Evolutionary conservation across 2,329 filamentous ascomycete genomes (phyloP).

Genomic region (Coniosporium tulheliwenetii): DNA sequence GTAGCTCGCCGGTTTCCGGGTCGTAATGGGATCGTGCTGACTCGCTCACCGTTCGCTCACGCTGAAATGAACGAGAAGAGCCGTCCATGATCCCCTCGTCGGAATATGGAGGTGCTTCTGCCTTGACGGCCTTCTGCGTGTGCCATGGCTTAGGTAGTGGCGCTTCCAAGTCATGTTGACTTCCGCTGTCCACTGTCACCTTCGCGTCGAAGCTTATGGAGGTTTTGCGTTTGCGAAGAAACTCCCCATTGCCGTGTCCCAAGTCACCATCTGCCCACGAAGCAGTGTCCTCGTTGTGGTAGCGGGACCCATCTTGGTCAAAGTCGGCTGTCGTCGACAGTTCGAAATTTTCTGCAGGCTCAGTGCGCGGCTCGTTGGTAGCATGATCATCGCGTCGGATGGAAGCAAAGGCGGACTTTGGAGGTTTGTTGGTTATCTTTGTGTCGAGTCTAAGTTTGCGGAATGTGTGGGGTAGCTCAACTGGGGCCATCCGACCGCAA

Average conservation of each 20-base stretch:
- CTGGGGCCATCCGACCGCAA: constrained; percentile 19
- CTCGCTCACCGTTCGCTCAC: constrained; percentile 3
- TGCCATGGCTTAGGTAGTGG: constrained; percentile 16
- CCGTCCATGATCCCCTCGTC: background rate
- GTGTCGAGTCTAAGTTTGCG: constrained; percentile 26
- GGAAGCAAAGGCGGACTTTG: constrained; percentile 9
- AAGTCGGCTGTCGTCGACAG: background rate
- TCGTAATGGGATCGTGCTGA: constrained; percentile 15
- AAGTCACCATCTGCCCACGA: constrained; percentile 6
- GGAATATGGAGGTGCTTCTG: background rate
- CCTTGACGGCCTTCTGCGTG: no score
- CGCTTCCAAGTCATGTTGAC: constrained; percentile 19
- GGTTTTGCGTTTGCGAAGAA: constrained; percentile 17
- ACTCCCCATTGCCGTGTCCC: constrained; percentile 9
- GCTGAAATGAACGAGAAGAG: background rate
- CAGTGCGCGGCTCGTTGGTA: background rate
- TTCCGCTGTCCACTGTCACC: constrained; percentile 23
- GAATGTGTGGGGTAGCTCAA: constrained; percentile 22
- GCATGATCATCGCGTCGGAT: constrained; percentile 6
- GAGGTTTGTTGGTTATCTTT: constrained; percentile 15
- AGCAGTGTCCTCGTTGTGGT: background rate
- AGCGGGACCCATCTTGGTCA: background rate
- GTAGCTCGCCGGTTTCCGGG: constrained; percentile 2
- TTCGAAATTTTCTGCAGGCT: background rate
- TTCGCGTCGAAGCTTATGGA: constrained; percentile 25